These are phyloP conservation scores for Tulasnella sp. DNA, from an alignment of 768 basidiomycete genomes.

Conservation along the genomic window DNA sequence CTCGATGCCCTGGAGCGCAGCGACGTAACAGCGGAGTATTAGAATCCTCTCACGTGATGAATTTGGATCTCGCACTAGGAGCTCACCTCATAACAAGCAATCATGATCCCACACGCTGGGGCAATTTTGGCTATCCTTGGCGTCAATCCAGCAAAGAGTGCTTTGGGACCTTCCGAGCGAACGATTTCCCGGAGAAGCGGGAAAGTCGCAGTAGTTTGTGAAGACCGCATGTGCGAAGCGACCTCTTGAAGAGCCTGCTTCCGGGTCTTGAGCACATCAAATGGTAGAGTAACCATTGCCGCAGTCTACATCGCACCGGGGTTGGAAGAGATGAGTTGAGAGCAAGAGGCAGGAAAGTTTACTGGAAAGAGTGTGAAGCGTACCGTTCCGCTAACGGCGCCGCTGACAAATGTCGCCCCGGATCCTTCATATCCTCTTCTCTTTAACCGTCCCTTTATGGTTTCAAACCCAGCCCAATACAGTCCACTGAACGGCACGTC, in stretches of 20 bases:
- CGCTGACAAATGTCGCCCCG: constrained; percentile 74
- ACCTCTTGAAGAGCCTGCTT: constrained; percentile 44
- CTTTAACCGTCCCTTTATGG: constrained; percentile 55
- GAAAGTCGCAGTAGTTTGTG: constrained; percentile 39
- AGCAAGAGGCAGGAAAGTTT: too few species aligned
- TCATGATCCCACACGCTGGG: constrained; percentile 98
- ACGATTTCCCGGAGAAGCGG: constrained; percentile 59
- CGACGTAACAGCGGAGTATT: background rate
- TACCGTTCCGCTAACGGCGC: constrained; percentile 73
- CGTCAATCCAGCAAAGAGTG: constrained; percentile 72
- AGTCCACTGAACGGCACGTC: constrained; percentile 96
- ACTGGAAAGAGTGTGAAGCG: background rate
- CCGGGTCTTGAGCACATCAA: constrained; percentile 94
- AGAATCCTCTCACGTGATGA: background rate
- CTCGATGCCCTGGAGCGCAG: constrained; percentile 1
- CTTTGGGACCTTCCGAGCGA: constrained; percentile 63
- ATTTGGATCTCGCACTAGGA: too few species aligned
- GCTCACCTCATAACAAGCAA: constrained; percentile 77
- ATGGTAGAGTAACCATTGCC: constrained; percentile 84
- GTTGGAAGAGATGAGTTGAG: too few species aligned
- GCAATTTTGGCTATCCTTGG: constrained; percentile 93
- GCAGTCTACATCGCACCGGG: constrained; percentile 34
- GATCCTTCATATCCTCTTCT: constrained; percentile 46
- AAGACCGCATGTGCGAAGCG: constrained; percentile 29
- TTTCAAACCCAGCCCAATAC: constrained; percentile 95